phyloP scores from a whole-genome alignment of 805 yeast species.

The Komagataella populi region DNA sequence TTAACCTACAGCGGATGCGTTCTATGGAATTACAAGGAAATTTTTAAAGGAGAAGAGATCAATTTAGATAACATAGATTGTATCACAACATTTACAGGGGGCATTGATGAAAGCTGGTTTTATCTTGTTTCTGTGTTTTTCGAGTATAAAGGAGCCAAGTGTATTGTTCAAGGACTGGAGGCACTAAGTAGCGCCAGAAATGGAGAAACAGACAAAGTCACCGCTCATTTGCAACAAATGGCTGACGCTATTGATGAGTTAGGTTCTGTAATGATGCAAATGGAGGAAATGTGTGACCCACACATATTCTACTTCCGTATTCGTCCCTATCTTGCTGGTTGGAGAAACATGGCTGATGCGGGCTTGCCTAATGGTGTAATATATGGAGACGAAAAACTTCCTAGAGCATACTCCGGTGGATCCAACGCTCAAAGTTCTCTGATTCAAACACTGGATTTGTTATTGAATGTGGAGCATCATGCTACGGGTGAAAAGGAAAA shows the following conservation, averaged over 20 bases:
- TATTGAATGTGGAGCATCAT: slow-evolving; percentile 63
- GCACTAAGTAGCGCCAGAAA: slow-evolving; percentile 45
- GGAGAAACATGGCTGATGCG: slow-evolving; percentile 82
- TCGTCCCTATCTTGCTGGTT: slow-evolving; percentile 87
- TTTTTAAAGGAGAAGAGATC: slow-evolving; percentile 32
- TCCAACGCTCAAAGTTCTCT: slow-evolving; percentile 89
- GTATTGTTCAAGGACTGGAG: slow-evolving; percentile 52
- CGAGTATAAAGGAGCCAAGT: slow-evolving; percentile 69
- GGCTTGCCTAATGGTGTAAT: slow-evolving; percentile 71
- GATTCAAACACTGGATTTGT: slow-evolving; percentile 73
- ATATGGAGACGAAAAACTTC: slow-evolving; percentile 53
- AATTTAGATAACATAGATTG: slow-evolving; percentile 64
- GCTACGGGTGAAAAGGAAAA: slow-evolving; percentile 45
- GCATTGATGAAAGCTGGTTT: slow-evolving; percentile 89
- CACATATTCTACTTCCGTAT: slow-evolving; percentile 78
- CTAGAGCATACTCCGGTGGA: slow-evolving; percentile 67
- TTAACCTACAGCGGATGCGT: slow-evolving; percentile 82
- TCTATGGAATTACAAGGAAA: slow-evolving; percentile 74
- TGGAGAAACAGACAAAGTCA: slow-evolving; percentile 26
- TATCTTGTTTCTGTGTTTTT: slow-evolving; percentile 79
- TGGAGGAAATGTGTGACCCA: slow-evolving; percentile 94
- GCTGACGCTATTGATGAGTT: slow-evolving; percentile 68
- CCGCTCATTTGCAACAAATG: slow-evolving; percentile 37
- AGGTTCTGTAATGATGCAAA: slow-evolving; percentile 58
- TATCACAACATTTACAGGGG: slow-evolving; percentile 77